A percentile compares a stretch with the other conserved stretches of the same genome.
These are phyloP conservation scores for Kwoniella heveanensis DNA, from an alignment of 768 basidiomycete species.

Conservation along the genomic window DNA sequence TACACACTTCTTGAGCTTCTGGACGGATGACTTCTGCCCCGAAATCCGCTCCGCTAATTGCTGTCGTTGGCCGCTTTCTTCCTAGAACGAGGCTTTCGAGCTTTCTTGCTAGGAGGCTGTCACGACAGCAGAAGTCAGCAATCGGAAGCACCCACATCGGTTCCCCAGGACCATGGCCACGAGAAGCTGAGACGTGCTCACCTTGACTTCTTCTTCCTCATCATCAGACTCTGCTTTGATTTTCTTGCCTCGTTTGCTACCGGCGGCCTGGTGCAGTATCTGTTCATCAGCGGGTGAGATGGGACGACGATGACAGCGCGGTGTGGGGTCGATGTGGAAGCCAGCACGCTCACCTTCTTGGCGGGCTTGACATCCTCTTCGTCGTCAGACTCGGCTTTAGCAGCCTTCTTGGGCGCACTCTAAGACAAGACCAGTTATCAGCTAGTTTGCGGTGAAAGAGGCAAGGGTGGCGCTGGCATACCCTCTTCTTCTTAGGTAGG, in stretches of 20 bases:
- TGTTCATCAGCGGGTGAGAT: conserved; percentile 53
- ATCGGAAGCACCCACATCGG: too few relatives aligned
- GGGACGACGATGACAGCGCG: too few relatives aligned
- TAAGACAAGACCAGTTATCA: background rate
- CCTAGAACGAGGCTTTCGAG: conserved; percentile 22
- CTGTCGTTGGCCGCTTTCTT: conserved; percentile 13
- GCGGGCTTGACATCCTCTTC: conserved; percentile 35
- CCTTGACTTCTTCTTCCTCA: conserved; percentile 29
- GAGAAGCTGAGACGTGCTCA: too few relatives aligned
- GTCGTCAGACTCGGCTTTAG: conserved; percentile 56
- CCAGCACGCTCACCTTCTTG: conserved; percentile 47
- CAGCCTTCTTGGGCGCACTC: conserved; percentile 18
- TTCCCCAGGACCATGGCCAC: too few relatives aligned
- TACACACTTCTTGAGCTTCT: too few relatives aligned
- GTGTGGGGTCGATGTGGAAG: too few relatives aligned
- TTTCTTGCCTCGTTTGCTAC: conserved; percentile 21
- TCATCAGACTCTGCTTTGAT: conserved; percentile 26
- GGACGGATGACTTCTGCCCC: too few relatives aligned
- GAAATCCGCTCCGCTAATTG: conserved; percentile 5
- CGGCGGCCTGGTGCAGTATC: conserved; percentile 19
- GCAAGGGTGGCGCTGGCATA: too few relatives aligned
- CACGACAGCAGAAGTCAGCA: conserved; percentile 47
- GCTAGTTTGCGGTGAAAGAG: background rate
- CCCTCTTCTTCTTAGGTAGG: conserved; percentile 62
- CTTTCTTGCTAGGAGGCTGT: conserved; percentile 20